Base-by-base conservation (phyloP, 1,284 basidiomycete genomes). In the Apiotrichum veenhuisii region DNA sequence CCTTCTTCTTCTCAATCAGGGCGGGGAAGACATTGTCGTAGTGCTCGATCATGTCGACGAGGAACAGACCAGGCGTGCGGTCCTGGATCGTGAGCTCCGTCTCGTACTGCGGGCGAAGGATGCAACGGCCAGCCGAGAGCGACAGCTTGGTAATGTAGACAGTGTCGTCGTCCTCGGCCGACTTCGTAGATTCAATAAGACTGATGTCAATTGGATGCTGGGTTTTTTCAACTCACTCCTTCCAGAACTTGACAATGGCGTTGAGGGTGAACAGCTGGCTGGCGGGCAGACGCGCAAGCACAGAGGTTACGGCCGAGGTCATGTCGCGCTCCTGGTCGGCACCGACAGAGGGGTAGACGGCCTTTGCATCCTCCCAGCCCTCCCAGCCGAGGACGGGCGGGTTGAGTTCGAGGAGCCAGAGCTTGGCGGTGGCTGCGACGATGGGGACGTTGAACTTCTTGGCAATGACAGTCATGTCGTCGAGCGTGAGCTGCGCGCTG, bases 361-460 rank as follows among this genome's bases (percentile, higher is more conserved):
- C 87, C 62, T 89, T 83, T 61, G 92, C 81, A 34, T 93, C 91
- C 54, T 93, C 90, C 89, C 90, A 95, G 40, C 88, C 85, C 68
- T 95, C 91, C 81, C 88, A 80, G 12, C 84, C 85, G 33, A 93
- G 73, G 7, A 76, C 68, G 27, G 91, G 89, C 11, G 89, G 89
- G 71, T 90, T 85, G 26, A 95, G 82, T 72, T 95, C 90, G 33
- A 94, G 80, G 40, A 86, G 74, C 87, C 91, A 97, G 10, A 96
- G 78, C 77, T 93, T 96, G 70, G 73, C 63, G 14, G 86, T 82
- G 46, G 87, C 86, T 1, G 92, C 91, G 15, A 94, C 82, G 10
- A 94, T 85, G 18, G 92, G 91, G 0, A 87, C 82, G 68, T 95
- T 91, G 73, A 88, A 91, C 64, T 86, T 85, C 38, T 93, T 80